Evolutionary conservation across 176 grass and related monocot genomes (phyloP).

Genomic region (Ensete ventricosum): DNA sequence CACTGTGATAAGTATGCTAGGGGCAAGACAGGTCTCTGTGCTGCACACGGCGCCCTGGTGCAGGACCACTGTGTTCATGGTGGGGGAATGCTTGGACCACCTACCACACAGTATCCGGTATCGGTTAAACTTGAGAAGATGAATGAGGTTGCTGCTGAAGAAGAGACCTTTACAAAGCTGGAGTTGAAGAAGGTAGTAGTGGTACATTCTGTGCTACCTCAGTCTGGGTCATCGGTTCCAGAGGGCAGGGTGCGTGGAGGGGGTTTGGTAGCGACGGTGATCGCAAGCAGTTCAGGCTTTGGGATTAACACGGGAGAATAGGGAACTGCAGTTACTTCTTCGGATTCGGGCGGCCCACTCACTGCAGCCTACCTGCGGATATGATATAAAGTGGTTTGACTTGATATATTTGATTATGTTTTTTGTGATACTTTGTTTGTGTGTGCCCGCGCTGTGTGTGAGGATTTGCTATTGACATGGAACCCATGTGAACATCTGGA

Average conservation of each 20-base stretch:
- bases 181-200: background rate
- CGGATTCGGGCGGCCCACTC: background rate
- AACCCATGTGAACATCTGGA: too few species aligned
- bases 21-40: background rate
- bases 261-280: background rate
- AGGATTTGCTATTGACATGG: too few species aligned
- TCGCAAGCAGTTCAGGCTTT: background rate
- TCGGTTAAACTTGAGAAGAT: background rate
- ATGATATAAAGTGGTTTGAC: too few species aligned
- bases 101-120: background rate
- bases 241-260: constrained; percentile 7
- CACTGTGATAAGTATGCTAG: constrained; percentile 7
- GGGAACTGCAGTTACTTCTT: background rate
- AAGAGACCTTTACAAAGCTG: background rate
- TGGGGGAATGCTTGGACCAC: background rate
- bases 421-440: too few species aligned
- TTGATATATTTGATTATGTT: too few species aligned
- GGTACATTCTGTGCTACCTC: too few species aligned
- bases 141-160: background rate
- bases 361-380: background rate
- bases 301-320: background rate
- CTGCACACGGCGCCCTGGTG: background rate
- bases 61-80: constrained; percentile 10
- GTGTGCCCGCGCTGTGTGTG: too few species aligned
- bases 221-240: background rate